A percentile compares a stretch with the other conserved stretches of the same genome.
These are phyloP conservation scores for Poronia punctata DNA, from an alignment of 495 filamentous ascomycete genomes.

Conservation along the genomic window DNA sequence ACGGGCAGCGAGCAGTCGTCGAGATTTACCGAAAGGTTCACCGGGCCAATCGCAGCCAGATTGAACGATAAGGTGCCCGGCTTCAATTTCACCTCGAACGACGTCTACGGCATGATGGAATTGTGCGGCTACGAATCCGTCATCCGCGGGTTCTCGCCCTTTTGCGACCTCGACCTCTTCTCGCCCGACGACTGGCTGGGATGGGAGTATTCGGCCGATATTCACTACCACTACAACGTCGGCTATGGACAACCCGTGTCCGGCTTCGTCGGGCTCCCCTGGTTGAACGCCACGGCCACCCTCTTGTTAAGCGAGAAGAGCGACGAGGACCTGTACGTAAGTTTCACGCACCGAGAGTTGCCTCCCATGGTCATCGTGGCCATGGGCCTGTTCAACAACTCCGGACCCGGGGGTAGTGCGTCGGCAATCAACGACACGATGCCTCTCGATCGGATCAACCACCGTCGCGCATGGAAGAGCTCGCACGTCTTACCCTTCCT, in stretches of 20 bases:
- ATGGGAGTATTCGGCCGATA: slow-evolving; percentile 42
- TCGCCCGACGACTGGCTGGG: slow-evolving; percentile 42
- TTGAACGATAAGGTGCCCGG: slow-evolving; percentile 33
- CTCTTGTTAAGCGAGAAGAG: slow-evolving; percentile 23
- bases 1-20: slow-evolving; percentile 37
- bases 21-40: slow-evolving; percentile 34
- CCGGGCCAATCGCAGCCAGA: slow-evolving; percentile 35
- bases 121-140: slow-evolving; percentile 46
- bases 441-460: slow-evolving; percentile 40
- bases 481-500: slow-evolving; percentile 38
- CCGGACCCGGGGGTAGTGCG: slow-evolving; percentile 33
- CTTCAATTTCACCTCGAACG: slow-evolving; percentile 41
- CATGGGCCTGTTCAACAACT: slow-evolving; percentile 46
- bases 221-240: slow-evolving; percentile 43
- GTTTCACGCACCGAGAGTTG: slow-evolving; percentile 46
- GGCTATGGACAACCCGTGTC: slow-evolving; percentile 38
- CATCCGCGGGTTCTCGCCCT: slow-evolving; percentile 38
- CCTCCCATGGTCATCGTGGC: slow-evolving; percentile 41
- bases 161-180: slow-evolving; percentile 39
- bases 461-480: slow-evolving; percentile 39
- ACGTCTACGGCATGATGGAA: slow-evolving; percentile 45
- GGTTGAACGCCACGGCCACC: slow-evolving; percentile 38
- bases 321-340: slow-evolving; percentile 39
- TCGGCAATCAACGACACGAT: slow-evolving; percentile 39
- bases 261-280: slow-evolving; percentile 39